phyloP scores from a whole-genome alignment of 192 early-diverging fungal genomes.

The Coemansia sp. region DNA sequence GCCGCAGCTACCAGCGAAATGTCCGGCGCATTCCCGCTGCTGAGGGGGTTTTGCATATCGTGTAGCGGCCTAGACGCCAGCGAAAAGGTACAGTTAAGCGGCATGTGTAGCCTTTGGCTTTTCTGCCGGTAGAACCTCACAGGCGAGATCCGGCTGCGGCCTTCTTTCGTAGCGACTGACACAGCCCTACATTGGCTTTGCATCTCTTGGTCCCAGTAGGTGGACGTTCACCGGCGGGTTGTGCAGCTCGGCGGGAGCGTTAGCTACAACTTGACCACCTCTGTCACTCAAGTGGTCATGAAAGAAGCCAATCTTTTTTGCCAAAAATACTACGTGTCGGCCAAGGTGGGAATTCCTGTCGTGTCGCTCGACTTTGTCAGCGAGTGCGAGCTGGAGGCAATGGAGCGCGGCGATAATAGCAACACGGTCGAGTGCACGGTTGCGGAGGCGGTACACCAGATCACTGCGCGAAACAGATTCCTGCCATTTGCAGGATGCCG shows the following conservation, averaged over 20 bases:
- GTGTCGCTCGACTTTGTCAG: slow-evolving; percentile 37
- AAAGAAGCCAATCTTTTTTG: slow-evolving; percentile 21
- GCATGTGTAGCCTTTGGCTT: no score
- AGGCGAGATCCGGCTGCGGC: no score
- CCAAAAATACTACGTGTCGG: slow-evolving; percentile 37
- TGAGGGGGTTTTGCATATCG: slow-evolving; percentile 36
- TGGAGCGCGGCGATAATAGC: not conserved
- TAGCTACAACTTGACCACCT: slow-evolving; percentile 35
- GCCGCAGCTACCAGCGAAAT: not conserved
- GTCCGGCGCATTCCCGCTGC: slow-evolving; percentile 15
- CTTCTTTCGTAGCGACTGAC: not conserved
- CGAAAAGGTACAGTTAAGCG: slow-evolving; percentile 24
- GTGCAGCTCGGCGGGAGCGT: slow-evolving; percentile 34
- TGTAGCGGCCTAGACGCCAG: slow-evolving; percentile 37
- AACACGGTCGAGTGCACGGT: no score
- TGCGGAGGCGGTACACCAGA: slow-evolving; percentile 1
- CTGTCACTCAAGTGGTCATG: slow-evolving; percentile 38
- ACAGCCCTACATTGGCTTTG: not conserved
- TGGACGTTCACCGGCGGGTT: slow-evolving; percentile 25
- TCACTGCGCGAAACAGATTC: slow-evolving; percentile 22
- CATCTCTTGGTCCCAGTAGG: slow-evolving; percentile 5
- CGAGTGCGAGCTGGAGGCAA: slow-evolving; percentile 37
- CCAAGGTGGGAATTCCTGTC: slow-evolving; percentile 34
- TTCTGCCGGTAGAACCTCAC: no score
- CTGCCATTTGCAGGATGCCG: slow-evolving; percentile 41